Conservation (phyloP, 2,329 filamentous ascomycete genomes). For the Daldinia eschscholtzii region DNA sequence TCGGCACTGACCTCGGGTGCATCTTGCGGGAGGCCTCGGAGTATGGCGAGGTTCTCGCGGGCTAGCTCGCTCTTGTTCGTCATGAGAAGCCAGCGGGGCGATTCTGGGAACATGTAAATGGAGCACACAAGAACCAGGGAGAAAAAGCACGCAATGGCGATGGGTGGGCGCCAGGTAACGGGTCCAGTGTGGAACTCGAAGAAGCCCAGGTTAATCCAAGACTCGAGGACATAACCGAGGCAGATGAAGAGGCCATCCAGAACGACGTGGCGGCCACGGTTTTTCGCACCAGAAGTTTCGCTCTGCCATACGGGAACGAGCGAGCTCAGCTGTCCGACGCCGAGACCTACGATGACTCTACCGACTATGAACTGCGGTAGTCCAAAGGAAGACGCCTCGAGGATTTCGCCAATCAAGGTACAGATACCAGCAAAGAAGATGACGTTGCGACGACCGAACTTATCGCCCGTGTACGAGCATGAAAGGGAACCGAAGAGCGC, state of each 20-base stretch:
- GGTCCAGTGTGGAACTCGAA: constrained; percentile 50
- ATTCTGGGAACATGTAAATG: constrained; percentile 54
- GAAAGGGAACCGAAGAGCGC: constrained; percentile 55
- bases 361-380: constrained; percentile 59
- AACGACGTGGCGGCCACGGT: constrained; percentile 59
- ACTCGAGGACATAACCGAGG: constrained; percentile 56
- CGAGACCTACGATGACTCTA: constrained; percentile 56
- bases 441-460: constrained; percentile 57
- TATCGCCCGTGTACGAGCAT: constrained; percentile 55
- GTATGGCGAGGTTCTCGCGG: constrained; percentile 50
- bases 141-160: constrained; percentile 52
- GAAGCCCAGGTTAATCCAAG: constrained; percentile 62
- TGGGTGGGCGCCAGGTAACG: constrained; percentile 53
- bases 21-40: constrained; percentile 44
- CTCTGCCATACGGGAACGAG: constrained; percentile 59
- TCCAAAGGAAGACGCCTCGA: constrained; percentile 56
- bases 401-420: constrained; percentile 59
- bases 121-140: constrained; percentile 49
- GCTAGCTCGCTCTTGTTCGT: constrained; percentile 51
- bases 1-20: constrained; percentile 54
- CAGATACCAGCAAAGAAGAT: constrained; percentile 57
- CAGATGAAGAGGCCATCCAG: constrained; percentile 55
- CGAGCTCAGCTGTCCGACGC: constrained; percentile 56
- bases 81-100: constrained; percentile 55
- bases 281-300: constrained; percentile 55